Percentiles rank a stretch among this genome's conserved stretches.
Evolutionary conservation across 768 basidiomycete species (phyloP).

Genomic region (Tricholoma saponaceum): DNA sequence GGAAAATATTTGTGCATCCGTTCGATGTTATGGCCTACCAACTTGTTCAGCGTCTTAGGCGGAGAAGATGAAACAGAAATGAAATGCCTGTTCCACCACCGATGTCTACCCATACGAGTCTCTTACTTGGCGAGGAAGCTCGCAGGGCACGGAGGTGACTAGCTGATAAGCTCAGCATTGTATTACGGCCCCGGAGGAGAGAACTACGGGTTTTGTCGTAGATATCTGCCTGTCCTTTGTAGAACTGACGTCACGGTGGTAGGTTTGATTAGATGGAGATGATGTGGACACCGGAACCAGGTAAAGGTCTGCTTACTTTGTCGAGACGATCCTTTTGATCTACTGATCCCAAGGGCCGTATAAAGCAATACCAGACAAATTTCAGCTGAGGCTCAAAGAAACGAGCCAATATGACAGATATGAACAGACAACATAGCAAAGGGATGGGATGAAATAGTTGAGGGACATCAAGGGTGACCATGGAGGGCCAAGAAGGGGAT

Average conservation of each 20-base stretch:
- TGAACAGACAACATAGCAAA: constrained; percentile 2
- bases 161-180: constrained; percentile 66
- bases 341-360: constrained; percentile 34
- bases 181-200: constrained; percentile 65
- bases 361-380: constrained; percentile 49
- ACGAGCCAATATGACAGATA: constrained; percentile 10
- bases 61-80: background rate
- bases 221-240: constrained; percentile 63
- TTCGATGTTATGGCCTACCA: constrained; percentile 55
- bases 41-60: background rate
- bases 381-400: constrained; percentile 36
- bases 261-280: background rate
- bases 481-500: background rate
- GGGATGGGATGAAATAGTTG: constrained; percentile 6
- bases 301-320: constrained; percentile 26
- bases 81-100: constrained; percentile 64
- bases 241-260: constrained; percentile 38
- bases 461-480: constrained; percentile 4
- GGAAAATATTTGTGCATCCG: constrained; percentile 62
- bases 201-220: constrained; percentile 65
- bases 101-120: constrained; percentile 74
- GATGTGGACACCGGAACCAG: background rate
- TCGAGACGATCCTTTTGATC: constrained; percentile 43
- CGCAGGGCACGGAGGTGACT: constrained; percentile 53
- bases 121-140: constrained; percentile 33